Conservation (phyloP, 2,329 filamentous ascomycete genomes). For the Leptographium procerum region DNA sequence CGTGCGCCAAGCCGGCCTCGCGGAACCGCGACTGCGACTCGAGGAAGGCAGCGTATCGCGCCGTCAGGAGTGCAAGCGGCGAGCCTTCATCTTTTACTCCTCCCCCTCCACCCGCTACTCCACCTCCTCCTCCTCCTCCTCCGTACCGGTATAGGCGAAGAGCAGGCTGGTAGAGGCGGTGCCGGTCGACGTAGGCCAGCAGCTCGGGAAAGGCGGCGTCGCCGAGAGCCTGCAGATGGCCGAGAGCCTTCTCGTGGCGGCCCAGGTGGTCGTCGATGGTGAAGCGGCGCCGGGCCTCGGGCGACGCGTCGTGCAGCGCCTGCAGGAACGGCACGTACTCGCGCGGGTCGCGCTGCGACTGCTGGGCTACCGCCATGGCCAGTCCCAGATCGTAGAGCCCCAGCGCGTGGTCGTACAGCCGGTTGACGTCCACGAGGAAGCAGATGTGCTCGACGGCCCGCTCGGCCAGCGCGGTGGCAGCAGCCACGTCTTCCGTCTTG, state of each 20-base stretch:
- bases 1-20: conserved; percentile 83
- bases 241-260: conserved; percentile 64
- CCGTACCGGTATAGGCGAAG: conserved; percentile 80
- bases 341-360: conserved; percentile 87
- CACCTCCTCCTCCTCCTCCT: not conserved
- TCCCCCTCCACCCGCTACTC: conserved; percentile 39
- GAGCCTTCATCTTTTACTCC: conserved; percentile 3
- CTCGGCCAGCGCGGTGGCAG: conserved; percentile 52
- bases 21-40: conserved; percentile 64
- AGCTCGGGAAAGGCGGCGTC: conserved; percentile 58
- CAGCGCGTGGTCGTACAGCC: conserved; percentile 79
- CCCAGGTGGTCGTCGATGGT: conserved; percentile 82
- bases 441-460: conserved; percentile 93
- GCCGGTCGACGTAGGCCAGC: conserved; percentile 64
- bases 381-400: conserved; percentile 88
- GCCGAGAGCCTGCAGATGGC: conserved; percentile 61
- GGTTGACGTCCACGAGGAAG: conserved; percentile 89
- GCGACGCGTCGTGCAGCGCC: conserved; percentile 59
- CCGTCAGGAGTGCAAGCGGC: conserved; percentile 52
- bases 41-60: conserved; percentile 69
- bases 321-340: conserved; percentile 96
- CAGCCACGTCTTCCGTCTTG: conserved; percentile 32
- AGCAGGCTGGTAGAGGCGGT: conserved; percentile 67
- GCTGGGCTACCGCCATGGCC: conserved; percentile 81
- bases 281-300: conserved; percentile 61